Base-by-base conservation (phyloP, 2,329 filamentous ascomycete species). In the Colletotrichum lentis region DNA sequence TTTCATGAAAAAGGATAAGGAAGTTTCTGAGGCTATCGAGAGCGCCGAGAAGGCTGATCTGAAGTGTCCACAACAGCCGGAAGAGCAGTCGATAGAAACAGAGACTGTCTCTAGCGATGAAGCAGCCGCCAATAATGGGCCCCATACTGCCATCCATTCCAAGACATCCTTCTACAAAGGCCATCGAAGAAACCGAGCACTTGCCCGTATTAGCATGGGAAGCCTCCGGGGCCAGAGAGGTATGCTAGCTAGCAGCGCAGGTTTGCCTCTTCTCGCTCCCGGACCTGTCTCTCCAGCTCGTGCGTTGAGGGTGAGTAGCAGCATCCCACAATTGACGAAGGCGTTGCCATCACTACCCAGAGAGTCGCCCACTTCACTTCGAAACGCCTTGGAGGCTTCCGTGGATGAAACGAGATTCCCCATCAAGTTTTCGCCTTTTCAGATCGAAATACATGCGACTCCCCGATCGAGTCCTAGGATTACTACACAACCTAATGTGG, bases 271-370 rank as follows among this genome's bases (percentile, higher is more conserved):
- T 43, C 70, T 84, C 41, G 80, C 81, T 4, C 83, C 83, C n/a
- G 79, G 82, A 53, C 83, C 83, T 16, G 81, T 85, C 3, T 86
- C 83, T 18, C 81, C 83, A 41, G 77, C 76, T 41, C 77, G 78
- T 35, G 77, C 81, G 69, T 76, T 84, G 20, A 81, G 78, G 59
- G 76, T 83, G 46, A 83, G 82, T 65, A 83, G 82, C 69, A 85
- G 82, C 69, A 82, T 84, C 59, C 82, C 84, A 7, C 80, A 80
- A 47, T 74, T 86, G 16, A 86, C 86, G 83, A 86, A 86, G 72
- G 80, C 81, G 24, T 71, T 86, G 49, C 84, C 84, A 16, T 77
- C 81, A 16, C 71, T 85, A 8, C 83, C 84, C 3, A 74, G 73
- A 5, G 75, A 77, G 41, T 66, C 66, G 12, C 10, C 12, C 0